Evolutionary conservation across 257 asterid genomes (phyloP).

Genomic region (Nicotiana undulata): DNA sequence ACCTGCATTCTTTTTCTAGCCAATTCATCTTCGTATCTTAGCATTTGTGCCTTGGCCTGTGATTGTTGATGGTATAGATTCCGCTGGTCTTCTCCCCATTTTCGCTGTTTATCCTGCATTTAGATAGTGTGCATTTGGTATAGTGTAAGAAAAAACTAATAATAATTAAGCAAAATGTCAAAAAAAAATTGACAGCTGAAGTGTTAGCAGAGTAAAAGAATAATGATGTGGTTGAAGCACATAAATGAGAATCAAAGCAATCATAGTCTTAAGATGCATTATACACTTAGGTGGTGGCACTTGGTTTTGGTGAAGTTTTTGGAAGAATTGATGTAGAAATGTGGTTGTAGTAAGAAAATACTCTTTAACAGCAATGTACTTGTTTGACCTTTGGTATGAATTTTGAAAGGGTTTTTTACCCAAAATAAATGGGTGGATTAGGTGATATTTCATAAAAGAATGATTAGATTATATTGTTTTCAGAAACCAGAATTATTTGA

Average conservation of each 20-base stretch:
- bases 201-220: background rate
- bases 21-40: conserved; percentile 90
- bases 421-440: background rate
- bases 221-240: background rate
- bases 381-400: background rate
- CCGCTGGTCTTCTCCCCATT: conserved; percentile 94
- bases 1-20: conserved; percentile 94
- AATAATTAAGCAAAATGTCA: background rate
- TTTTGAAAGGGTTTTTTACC: background rate
- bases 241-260: background rate
- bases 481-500: background rate
- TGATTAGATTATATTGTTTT: background rate
- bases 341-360: background rate
- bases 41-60: conserved; percentile 84
- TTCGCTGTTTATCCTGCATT: conserved; percentile 67
- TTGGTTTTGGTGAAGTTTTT: background rate
- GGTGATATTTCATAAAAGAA: background rate
- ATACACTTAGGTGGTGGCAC: background rate
- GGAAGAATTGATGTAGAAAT: background rate
- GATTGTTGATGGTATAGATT: conserved; percentile 76
- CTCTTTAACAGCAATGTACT: background rate
- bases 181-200: background rate
- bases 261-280: background rate
- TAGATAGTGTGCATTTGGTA: background rate
- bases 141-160: background rate